Conservation (phyloP, 2,329 filamentous ascomycete species). For the Zymoseptoria passerinii region DNA sequence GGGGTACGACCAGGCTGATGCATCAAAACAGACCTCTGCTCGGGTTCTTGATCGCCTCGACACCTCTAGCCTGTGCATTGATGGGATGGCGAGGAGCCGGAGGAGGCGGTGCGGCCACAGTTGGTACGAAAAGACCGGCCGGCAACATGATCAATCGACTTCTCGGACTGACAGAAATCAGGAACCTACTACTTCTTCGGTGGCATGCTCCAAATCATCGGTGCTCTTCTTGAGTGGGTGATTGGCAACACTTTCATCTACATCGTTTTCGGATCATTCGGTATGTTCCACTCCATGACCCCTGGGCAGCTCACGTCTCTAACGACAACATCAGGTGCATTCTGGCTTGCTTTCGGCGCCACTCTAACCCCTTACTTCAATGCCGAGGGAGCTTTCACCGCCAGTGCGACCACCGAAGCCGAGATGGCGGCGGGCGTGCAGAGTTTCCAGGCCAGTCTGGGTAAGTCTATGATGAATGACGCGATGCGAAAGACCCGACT, state of each 20-base stretch:
- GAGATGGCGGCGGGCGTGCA: constrained; percentile 2
- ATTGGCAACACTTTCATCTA: constrained; percentile 28
- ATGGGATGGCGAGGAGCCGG: constrained; percentile 18
- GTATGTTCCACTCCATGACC: constrained; percentile 1
- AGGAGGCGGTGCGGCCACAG: constrained; percentile 7
- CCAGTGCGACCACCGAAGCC: neutral
- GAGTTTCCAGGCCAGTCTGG: constrained; percentile 4
- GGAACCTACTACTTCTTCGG: constrained; percentile 30
- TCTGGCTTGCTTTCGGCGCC: constrained; percentile 9
- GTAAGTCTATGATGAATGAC: neutral
- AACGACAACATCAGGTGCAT: constrained; percentile 5
- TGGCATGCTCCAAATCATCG: constrained; percentile 26
- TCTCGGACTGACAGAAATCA: neutral
- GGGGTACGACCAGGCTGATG: neutral
- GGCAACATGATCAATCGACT: neutral
- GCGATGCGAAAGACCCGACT: neutral
- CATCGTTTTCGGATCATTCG: constrained; percentile 18
- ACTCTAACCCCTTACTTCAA: constrained; percentile 13
- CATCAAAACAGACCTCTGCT: neutral
- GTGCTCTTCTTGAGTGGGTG: constrained; percentile 27
- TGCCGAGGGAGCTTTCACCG: constrained; percentile 7
- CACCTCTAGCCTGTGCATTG: constrained; percentile 8
- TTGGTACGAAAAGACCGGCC: constrained; percentile 8
- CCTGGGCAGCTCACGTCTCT: neutral
- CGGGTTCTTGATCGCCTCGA: constrained; percentile 11